A percentile compares a stretch with the other conserved stretches of the same genome.
Evolutionary conservation across 495 filamentous ascomycete genomes (phyloP).

Genomic region (Xylaria cubensis): DNA sequence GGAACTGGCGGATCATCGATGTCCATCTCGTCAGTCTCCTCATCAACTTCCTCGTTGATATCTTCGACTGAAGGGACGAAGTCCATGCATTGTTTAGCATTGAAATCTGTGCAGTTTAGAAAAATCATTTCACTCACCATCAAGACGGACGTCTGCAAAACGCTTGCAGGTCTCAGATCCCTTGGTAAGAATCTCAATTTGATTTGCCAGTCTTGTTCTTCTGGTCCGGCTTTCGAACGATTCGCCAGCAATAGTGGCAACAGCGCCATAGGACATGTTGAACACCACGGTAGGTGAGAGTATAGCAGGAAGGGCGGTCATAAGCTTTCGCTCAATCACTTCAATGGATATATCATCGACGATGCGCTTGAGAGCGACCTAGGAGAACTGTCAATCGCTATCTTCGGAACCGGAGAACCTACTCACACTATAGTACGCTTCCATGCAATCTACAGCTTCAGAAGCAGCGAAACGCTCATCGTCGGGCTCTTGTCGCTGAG

Average conservation of each 20-base stretch:
- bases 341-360: constrained; percentile 65
- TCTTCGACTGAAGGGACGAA: neutral
- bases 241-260: constrained; percentile 60
- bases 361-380: constrained; percentile 66
- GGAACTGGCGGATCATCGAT: neutral
- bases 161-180: constrained; percentile 55
- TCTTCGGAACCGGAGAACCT: no score
- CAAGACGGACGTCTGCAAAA: constrained; percentile 33
- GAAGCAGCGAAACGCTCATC: constrained; percentile 50
- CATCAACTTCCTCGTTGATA: neutral
- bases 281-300: constrained; percentile 51
- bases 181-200: constrained; percentile 53
- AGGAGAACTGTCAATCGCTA: no score
- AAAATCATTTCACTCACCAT: neutral
- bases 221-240: constrained; percentile 51
- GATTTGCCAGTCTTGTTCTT: constrained; percentile 54
- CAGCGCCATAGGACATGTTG: constrained; percentile 52
- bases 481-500: constrained; percentile 37
- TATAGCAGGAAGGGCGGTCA: constrained; percentile 50
- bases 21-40: neutral
- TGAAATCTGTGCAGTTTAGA: neutral
- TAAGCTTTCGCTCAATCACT: constrained; percentile 63
- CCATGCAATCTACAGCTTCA: constrained; percentile 54
- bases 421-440: constrained; percentile 57
- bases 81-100: neutral